Base-by-base conservation (phyloP, 768 basidiomycete genomes). In the Boletus eberwhitei region DNA sequence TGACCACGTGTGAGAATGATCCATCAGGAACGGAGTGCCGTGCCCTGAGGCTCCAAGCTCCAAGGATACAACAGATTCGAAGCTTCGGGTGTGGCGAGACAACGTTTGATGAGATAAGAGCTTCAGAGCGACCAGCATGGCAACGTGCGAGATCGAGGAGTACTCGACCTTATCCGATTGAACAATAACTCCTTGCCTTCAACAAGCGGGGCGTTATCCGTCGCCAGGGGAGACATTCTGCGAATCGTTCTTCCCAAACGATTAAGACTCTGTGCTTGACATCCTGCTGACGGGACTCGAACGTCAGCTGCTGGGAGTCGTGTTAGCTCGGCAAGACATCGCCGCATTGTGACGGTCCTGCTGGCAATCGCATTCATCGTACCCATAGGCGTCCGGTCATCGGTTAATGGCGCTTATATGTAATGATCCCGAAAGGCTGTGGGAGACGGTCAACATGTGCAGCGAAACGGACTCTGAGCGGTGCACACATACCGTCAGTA, bases 11-110 rank as follows among this genome's bases (percentile, higher is more conserved):
- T 24, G 11, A 42, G n/a, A 52, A 48, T 36, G 12, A 42, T 50
- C 50, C 40, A 35, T 43, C 48, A 36, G 47, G 46, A 48, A 52
- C 31, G 55, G 52, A 34, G 21, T 17, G 49, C 50, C 46, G 45
- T 17, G 21, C 29, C 39, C 5, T 19, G 19, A 42, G 32, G n/a
- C 19, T 35, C 34, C 48, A 26, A 38, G 36, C 19, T 35, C 29
- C 48, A 26, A 38, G 36, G 22, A 24, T 16, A 31, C 39, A 31
- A 39, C 32, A 19, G 8, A 24, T 48, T 39, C 44, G 37, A 35
- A 34, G 34, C 6, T 14, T 29, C 40, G 19, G 29, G 22, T 22
- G 24, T 24, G 42, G 42, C 29, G 35, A 36, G 22, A 34, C 24
- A 24, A 35, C 29, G 37, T 17, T 34, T 55, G 38, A 50, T 36